Percentiles rank a stretch among this genome's conserved stretches.
Conservation (phyloP, 169 alveolate genomes). For the Toxoplasma gondii region DNA sequence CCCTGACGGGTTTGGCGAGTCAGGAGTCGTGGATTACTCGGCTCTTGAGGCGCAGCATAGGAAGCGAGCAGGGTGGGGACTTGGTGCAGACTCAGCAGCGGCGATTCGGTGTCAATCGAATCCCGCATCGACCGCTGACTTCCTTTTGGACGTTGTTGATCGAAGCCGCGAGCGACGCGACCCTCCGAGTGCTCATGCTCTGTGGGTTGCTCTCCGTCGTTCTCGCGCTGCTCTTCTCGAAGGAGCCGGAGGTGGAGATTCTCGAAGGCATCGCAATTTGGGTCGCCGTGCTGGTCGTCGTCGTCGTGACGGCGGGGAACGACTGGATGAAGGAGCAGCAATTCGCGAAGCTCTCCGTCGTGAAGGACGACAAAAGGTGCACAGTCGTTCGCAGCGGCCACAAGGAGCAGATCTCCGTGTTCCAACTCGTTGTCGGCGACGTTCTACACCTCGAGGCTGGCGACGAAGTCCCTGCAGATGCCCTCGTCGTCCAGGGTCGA, state of each 20-base stretch:
- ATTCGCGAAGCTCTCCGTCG: slow-evolving; percentile 84
- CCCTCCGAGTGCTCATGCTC: slow-evolving; percentile 70
- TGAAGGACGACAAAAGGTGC: slow-evolving; percentile 71
- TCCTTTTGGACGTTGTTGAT: slow-evolving; percentile 63
- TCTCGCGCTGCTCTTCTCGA: slow-evolving; percentile 63
- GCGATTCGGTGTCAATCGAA: slow-evolving; percentile 71
- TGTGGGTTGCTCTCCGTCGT: slow-evolving; percentile 77
- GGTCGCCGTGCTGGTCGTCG: slow-evolving; percentile 90
- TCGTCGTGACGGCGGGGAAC: slow-evolving; percentile 85
- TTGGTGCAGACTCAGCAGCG: slow-evolving; percentile 25
- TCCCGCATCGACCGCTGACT: slow-evolving; percentile 60
- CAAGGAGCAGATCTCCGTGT: slow-evolving; percentile 71
- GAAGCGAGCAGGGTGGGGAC: background rate
- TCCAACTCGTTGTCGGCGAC: slow-evolving; percentile 90
- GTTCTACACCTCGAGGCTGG: slow-evolving; percentile 85
- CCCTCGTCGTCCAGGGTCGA: slow-evolving; percentile 80
- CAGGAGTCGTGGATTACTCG: background rate
- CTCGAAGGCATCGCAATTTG: slow-evolving; percentile 92
- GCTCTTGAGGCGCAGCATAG: background rate
- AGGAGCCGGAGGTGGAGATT: slow-evolving; percentile 83
- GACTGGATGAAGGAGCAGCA: slow-evolving; percentile 89
- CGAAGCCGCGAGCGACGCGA: slow-evolving; percentile 73
- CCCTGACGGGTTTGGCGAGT: background rate
- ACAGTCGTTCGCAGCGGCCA: slow-evolving; percentile 74
- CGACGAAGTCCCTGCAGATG: slow-evolving; percentile 77